Evolutionary conservation across 1,284 basidiomycete species (phyloP).

Genomic region (Leccinum fuscescens): DNA sequence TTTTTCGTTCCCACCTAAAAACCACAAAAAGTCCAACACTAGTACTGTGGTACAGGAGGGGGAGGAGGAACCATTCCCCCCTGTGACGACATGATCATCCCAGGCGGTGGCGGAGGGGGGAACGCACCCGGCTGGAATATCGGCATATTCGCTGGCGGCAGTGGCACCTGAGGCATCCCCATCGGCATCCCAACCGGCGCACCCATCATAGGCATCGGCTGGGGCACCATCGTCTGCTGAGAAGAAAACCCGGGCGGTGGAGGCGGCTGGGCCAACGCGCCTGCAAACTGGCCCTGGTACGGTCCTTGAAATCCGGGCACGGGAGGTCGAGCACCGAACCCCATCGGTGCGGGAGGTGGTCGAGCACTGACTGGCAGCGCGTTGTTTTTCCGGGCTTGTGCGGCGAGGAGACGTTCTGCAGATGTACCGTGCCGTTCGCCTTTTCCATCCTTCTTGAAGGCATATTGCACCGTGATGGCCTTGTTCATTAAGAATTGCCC

Average conservation of each 20-base stretch:
- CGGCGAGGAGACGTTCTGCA: conserved; percentile 91
- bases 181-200: conserved; percentile 33
- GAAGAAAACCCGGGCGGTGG: conserved; percentile 69
- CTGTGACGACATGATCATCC: conserved; percentile 34
- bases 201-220: conserved; percentile 39
- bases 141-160: conserved; percentile 27
- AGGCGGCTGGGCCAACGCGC: conserved; percentile 69
- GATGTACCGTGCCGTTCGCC: conserved; percentile 95
- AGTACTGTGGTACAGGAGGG: conserved; percentile 34
- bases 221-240: conserved; percentile 62
- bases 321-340: conserved; percentile 61
- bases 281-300: conserved; percentile 88
- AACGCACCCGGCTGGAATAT: conserved; percentile 37
- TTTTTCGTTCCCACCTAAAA: too few relatives aligned
- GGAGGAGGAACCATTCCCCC: conserved; percentile 35
- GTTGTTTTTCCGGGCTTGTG: conserved; percentile 94
- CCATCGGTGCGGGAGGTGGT: conserved; percentile 64
- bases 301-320: conserved; percentile 66
- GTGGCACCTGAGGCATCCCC: conserved; percentile 41
- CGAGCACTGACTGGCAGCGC: conserved; percentile 74
- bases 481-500: conserved; percentile 98
- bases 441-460: conserved; percentile 98
- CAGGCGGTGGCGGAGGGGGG: conserved; percentile 30
- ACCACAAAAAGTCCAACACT: conserved; percentile 10
- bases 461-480: conserved; percentile 93